Base-by-base conservation (phyloP, 2,329 filamentous ascomycete species). In the Ascochyta pisi region DNA sequence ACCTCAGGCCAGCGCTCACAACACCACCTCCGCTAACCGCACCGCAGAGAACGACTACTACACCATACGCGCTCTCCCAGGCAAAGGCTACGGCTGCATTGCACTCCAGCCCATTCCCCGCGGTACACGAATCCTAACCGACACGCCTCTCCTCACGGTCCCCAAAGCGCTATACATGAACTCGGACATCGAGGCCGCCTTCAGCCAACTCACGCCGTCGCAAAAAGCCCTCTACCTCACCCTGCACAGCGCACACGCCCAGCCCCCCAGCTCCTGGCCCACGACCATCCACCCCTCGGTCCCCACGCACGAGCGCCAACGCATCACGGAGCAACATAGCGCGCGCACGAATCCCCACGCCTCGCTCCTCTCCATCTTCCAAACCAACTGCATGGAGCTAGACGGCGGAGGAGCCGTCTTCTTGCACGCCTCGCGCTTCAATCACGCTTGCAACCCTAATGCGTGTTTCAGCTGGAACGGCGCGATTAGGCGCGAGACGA, bases 41-140 rank as follows among this genome's bases (percentile, higher is more conserved):
- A 13, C 27, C 13, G 12, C 42, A 65, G 64, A 59, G 7, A 70
- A 70, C 39, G 57, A 63, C 1, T 69, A 61, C 54, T 75, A 73
- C 24, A 68, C 71, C 22, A 55, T 78, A 46, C 66, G 62, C 23
- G 58, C 61, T 4, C 64, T 75, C 5, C 65, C 72, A 0, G 68
- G 68, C 34, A 80, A 78, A 60, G 79, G 79, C 19, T 72, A 77
- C 27, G 79, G 78, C 43, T 73, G 77, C 48, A 73, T 80, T 54
- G 78, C 78, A 1, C 58, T 66, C 4, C 53, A 59, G 8, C n/a
- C 44, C 19, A 75, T 81, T 39, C 50, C 67, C 29, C 65, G 61
- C 22, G 77, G 78, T 12, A 76, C 75, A 1, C 72, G 73, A 27
- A 76, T 81, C 47, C 67, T 81, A 12, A 66, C 66, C 24, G 79